phyloP scores from a whole-genome alignment of 129 eudicot genomes.

The Solidago caesia region DNA sequence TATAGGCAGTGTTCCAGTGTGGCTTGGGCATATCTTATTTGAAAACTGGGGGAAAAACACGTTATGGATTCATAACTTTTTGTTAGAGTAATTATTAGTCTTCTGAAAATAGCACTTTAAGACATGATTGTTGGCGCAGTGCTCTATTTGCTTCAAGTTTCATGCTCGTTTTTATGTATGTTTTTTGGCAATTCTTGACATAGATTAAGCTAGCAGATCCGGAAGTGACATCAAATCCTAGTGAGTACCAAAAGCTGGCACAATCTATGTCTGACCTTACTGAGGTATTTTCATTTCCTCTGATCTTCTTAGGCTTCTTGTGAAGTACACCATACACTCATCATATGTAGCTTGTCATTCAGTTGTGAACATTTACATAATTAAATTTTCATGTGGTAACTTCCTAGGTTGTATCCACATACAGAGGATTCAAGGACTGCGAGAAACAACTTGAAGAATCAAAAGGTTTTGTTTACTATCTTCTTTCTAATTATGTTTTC shows the following conservation, averaged over 20 bases:
- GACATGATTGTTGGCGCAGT: not conserved
- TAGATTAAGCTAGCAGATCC: constrained; percentile 96
- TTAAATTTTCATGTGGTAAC: constrained; percentile 24
- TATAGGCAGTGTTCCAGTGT: not conserved
- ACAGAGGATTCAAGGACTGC: constrained; percentile 78
- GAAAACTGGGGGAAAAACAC: not conserved
- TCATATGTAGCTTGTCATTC: constrained; percentile 7
- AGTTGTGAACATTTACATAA: not conserved
- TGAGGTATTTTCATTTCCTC: constrained; percentile 44
- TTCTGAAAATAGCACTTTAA: constrained; percentile 2
- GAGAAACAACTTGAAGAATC: constrained; percentile 92
- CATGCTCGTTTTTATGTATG: constrained; percentile 14
- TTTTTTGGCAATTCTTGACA: constrained; percentile 16
- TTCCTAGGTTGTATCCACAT: constrained; percentile 79
- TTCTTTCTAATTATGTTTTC: not conserved
- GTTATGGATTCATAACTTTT: not conserved
- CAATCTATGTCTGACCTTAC: constrained; percentile 89
- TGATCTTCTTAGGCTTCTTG: constrained; percentile 6
- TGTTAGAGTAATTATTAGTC: not conserved
- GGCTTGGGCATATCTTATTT: not conserved
- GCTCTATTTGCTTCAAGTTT: not conserved
- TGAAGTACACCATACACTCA: not conserved
- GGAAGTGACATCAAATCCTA: constrained; percentile 86
- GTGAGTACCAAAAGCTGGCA: constrained; percentile 91
- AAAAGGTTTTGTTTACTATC: constrained; percentile 57